Evolutionary conservation across 139 green algal species (phyloP).

Genomic region (Picochlorum sp.): DNA sequence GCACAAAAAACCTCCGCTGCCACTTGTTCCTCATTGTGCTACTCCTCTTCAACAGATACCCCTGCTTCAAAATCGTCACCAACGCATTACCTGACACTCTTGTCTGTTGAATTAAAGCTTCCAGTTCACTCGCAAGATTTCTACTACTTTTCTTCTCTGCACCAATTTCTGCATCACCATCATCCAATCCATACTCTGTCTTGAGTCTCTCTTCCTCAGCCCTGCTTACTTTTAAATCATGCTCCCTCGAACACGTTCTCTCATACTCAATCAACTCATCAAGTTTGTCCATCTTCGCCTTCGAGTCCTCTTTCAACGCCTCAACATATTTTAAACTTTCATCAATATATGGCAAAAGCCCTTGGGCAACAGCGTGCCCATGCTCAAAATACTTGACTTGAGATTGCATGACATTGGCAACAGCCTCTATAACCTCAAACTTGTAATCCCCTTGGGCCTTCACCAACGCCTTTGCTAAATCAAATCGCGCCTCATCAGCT

Average conservation of each 20-base stretch:
- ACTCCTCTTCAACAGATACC: conserved; percentile 11
- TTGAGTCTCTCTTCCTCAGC: background rate
- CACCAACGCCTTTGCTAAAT: conserved; percentile 41
- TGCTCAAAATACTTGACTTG: conserved; percentile 57
- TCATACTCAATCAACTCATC: conserved; percentile 33
- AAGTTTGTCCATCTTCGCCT: conserved; percentile 18
- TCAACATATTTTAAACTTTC: conserved; percentile 15
- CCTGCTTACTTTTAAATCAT: background rate
- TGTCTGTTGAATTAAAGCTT: conserved; percentile 37
- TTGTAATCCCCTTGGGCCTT: conserved; percentile 40
- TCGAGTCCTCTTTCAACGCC: conserved; percentile 25
- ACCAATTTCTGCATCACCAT: conserved; percentile 8
- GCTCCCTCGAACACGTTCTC: background rate
- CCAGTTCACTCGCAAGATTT: conserved; percentile 35
- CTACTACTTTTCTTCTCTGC: conserved; percentile 37
- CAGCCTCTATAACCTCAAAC: conserved; percentile 47
- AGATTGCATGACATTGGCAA: conserved; percentile 41
- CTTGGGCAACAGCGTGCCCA: conserved; percentile 31
- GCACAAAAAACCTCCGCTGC: conserved; percentile 84
- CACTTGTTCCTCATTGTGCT: conserved; percentile 52
- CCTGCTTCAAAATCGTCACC: conserved; percentile 55
- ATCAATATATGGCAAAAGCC: conserved; percentile 35
- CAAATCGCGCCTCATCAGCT: conserved; percentile 51
- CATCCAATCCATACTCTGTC: background rate
- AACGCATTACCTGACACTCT: conserved; percentile 18